These are phyloP conservation scores for Nannizziopsis barbatae DNA, from an alignment of 2,329 filamentous ascomycete species.

Conservation along the genomic window DNA sequence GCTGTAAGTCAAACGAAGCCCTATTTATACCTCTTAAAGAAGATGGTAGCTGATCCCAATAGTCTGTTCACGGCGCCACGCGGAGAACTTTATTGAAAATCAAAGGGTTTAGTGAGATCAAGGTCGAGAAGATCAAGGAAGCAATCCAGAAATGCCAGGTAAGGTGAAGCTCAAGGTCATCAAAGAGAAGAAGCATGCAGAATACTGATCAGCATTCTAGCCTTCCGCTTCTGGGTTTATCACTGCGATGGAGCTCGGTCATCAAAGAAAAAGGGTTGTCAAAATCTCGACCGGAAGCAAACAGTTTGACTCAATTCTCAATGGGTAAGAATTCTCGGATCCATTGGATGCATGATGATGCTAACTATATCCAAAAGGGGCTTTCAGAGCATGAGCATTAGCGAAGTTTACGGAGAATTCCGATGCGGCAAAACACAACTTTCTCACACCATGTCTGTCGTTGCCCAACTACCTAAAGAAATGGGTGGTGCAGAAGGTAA, in stretches of 20 bases:
- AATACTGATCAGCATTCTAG: constrained; percentile 28
- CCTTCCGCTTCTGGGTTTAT: constrained; percentile 51
- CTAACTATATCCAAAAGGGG: constrained; percentile 35
- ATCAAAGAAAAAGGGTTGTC: constrained; percentile 52
- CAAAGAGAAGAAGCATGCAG: background rate
- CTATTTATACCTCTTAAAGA: background rate
- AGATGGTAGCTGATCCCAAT: background rate
- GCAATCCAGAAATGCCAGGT: constrained; percentile 52
- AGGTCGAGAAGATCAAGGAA: constrained; percentile 61
- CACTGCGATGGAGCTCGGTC: constrained; percentile 53
- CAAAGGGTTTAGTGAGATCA: constrained; percentile 59
- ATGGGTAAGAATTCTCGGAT: constrained; percentile 38
- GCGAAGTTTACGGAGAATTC: constrained; percentile 39
- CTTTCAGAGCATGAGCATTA: constrained; percentile 60
- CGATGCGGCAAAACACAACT: constrained; percentile 59
- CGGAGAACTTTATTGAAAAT: constrained; percentile 53
- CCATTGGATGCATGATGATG: background rate
- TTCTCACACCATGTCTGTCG: constrained; percentile 57
- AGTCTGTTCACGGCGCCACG: constrained; percentile 52
- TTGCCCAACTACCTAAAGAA: constrained; percentile 46
- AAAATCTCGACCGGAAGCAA: constrained; percentile 60
- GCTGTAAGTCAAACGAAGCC: constrained; percentile 36
- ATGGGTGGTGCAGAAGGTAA: constrained; percentile 58
- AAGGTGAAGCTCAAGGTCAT: constrained; percentile 12
- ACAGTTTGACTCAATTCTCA: constrained; percentile 53